These are phyloP conservation scores for Taphrina pruni DNA, from an alignment of 1,139 yeast species.

Conservation along the genomic window DNA sequence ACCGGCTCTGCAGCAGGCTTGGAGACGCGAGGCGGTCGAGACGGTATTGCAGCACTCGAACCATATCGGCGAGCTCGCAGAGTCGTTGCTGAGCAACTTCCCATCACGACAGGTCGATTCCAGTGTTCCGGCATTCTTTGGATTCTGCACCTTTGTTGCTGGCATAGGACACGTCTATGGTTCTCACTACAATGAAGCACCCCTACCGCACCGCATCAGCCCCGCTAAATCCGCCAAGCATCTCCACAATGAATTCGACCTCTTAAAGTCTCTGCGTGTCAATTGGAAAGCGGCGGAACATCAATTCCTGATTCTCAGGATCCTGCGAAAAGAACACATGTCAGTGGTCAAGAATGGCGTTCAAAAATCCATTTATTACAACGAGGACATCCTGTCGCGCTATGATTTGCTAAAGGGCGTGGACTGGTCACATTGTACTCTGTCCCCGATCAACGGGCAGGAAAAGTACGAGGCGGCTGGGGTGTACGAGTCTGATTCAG, in stretches of 20 bases:
- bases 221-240: conserved; percentile 1
- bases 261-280: conserved; percentile 2
- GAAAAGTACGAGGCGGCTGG: conserved; percentile 12
- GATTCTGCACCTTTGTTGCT: conserved; percentile 5
- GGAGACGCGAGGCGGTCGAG: conserved; percentile 17
- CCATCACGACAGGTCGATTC: conserved; percentile 11
- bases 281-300: conserved; percentile 8
- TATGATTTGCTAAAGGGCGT: conserved; percentile 8
- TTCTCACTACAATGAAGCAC: conserved; percentile 7
- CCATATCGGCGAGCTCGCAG: conserved; percentile 11
- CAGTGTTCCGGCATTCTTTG: conserved; percentile 14
- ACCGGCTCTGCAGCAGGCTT: conserved; percentile 9
- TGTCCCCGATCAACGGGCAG: conserved; percentile 12
- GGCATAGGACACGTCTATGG: conserved; percentile 16
- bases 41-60: conserved; percentile 15
- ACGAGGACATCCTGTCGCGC: conserved; percentile 14
- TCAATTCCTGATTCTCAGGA: conserved; percentile 6
- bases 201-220: conserved; percentile 20
- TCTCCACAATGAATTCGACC: conserved; percentile 5
- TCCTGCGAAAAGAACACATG: conserved; percentile 13
- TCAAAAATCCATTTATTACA: conserved; percentile 8
- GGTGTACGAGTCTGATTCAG: background rate
- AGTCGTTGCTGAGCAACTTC: conserved; percentile 2
- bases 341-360: conserved; percentile 10
- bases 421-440: conserved; percentile 2